Evolutionary conservation across 2,329 filamentous ascomycete species (phyloP).

Genomic region (Arthrobotrys sinensis): DNA sequence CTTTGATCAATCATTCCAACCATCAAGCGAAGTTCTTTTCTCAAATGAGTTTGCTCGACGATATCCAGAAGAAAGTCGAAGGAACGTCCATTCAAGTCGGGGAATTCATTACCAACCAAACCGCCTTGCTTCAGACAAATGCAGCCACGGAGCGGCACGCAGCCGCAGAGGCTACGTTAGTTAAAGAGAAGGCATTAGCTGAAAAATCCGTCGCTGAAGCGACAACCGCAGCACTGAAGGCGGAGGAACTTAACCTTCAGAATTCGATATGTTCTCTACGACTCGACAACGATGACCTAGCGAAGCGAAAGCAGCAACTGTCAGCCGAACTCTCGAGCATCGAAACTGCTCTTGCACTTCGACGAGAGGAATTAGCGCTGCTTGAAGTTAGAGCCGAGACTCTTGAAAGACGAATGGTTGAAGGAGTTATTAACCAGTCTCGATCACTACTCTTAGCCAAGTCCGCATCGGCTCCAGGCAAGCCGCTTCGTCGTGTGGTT

Average conservation of each 20-base stretch:
- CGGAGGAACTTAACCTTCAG: slow-evolving; percentile 72
- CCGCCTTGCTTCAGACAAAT: slow-evolving; percentile 65
- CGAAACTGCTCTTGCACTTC: slow-evolving; percentile 88
- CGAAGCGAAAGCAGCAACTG: slow-evolving; percentile 82
- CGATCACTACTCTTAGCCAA: slow-evolving; percentile 78
- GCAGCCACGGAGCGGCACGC: slow-evolving; percentile 66
- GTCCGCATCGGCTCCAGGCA: slow-evolving; percentile 38
- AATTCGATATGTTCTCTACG: slow-evolving; percentile 71
- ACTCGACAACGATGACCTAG: slow-evolving; percentile 81
- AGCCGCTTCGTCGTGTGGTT: slow-evolving; percentile 51
- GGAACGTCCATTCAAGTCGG: slow-evolving; percentile 87
- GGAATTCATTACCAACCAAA: slow-evolving; percentile 83
- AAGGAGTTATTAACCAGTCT: slow-evolving; percentile 96
- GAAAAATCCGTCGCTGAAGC: slow-evolving; percentile 77
- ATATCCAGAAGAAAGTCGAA: slow-evolving; percentile 89
- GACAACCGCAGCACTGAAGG: slow-evolving; percentile 64
- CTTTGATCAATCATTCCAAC: slow-evolving; percentile 76
- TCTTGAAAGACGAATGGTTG: slow-evolving; percentile 91
- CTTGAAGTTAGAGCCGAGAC: slow-evolving; percentile 93
- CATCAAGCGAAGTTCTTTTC: slow-evolving; percentile 79
- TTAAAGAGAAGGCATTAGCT: slow-evolving; percentile 81
- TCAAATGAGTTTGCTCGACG: slow-evolving; percentile 85
- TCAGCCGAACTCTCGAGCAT: slow-evolving; percentile 89
- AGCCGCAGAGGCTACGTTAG: slow-evolving; percentile 82
- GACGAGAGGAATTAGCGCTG: slow-evolving; percentile 88